Base-by-base conservation (phyloP, 2,329 filamentous ascomycete species). In the Furcasterigmium sp. region DNA sequence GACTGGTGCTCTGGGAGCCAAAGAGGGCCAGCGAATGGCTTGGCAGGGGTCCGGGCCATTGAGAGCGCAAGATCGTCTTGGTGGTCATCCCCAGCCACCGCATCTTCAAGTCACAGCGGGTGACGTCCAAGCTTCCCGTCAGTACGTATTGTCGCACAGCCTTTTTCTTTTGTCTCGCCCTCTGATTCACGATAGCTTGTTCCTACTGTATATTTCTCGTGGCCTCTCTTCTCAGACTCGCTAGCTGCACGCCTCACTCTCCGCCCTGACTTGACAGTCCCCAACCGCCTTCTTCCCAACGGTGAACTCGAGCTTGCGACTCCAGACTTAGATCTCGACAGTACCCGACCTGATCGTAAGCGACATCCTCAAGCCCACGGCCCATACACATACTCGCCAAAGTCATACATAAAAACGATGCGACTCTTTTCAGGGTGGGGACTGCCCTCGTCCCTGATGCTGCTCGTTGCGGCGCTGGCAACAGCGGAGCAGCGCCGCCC, bases 401-500 rank as follows among this genome's bases (percentile, higher is more conserved):
- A 35, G 4, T 9, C 7, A 18, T 5, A 17, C 32, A n/a, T 10
- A 11, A 17, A 3, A 3, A 35, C 17, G 17, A 77, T 76, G 73
- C 64, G 59, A 46, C 52, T 62, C 37, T 38, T 62, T 3, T 56
- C 61, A 5, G 45, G 72, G n/a, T 46, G 68, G 28, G 48, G 60
- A 37, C 59, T 75, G 8, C 64, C 71, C 9, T 51, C 65, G 8
- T 67, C 70, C n/a, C 55, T 76, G 34, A 62, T 76, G 35, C 57
- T 72, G 14, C 62, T 78, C 19, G 53, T 74, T 36, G 58, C 66
- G 3, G 61, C 63, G 3, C 63, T 68, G 37, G 53, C 64, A 13
- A 51, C 54, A 3, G 64, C 65, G 25, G 28, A 41, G 29, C 60
- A 61, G 21, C 46, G 46, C 15, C 52, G 63, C 6, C 84, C 84